Percentiles rank a stretch among this genome's conserved stretches.
phyloP scores from a whole-genome alignment of 805 yeast species.

The Teunomyces tritomae region DNA sequence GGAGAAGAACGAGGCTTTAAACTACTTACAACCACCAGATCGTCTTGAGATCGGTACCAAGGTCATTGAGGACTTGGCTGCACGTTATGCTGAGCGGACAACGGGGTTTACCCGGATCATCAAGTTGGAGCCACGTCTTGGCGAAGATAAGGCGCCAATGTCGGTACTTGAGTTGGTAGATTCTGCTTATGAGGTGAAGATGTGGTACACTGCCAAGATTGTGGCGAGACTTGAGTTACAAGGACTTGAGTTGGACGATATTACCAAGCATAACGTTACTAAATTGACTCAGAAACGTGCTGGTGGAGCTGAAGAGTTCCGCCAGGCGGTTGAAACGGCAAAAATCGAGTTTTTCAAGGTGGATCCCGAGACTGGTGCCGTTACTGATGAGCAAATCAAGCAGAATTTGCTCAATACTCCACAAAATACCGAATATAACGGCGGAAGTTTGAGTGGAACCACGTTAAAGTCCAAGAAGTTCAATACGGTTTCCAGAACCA shows the following conservation, averaged over 20 bases:
- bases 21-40: constrained; percentile 27
- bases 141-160: constrained; percentile 85
- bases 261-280: constrained; percentile 55
- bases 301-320: constrained; percentile 55
- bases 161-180: constrained; percentile 86
- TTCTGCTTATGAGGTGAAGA: constrained; percentile 57
- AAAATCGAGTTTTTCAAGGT: constrained; percentile 35
- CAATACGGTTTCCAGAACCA: constrained; percentile 27
- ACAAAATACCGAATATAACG: constrained; percentile 23
- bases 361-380: constrained; percentile 27
- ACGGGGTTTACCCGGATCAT: constrained; percentile 88
- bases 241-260: constrained; percentile 46
- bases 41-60: constrained; percentile 43
- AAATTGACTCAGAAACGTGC: constrained; percentile 46
- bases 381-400: constrained; percentile 20
- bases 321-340: constrained; percentile 56
- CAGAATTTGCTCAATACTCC: constrained; percentile 35
- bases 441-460: constrained; percentile 21
- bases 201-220: constrained; percentile 74
- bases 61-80: constrained; percentile 60
- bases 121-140: constrained; percentile 78
- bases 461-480: constrained; percentile 33
- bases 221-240: constrained; percentile 79
- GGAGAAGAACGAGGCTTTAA: constrained; percentile 16
- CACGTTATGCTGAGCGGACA: constrained; percentile 58